These are phyloP conservation scores for Hygrophorus russula DNA, from an alignment of 768 basidiomycete species.

Conservation along the genomic window DNA sequence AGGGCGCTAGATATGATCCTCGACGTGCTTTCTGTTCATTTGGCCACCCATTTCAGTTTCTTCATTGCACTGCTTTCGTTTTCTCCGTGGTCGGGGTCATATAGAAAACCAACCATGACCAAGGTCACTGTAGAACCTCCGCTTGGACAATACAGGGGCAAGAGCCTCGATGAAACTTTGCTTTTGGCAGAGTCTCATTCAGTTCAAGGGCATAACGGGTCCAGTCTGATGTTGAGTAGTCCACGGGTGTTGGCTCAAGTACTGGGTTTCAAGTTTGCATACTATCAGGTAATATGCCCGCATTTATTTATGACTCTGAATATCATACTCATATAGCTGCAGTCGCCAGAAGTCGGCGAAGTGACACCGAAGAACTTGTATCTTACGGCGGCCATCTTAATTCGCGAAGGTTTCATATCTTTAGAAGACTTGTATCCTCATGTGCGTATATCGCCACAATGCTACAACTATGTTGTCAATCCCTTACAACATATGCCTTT, in stretches of 20 bases:
- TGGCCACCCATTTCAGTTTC: slow-evolving; percentile 77
- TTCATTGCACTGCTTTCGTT: slow-evolving; percentile 78
- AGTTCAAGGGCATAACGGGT: slow-evolving; percentile 4
- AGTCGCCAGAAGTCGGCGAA: slow-evolving; percentile 53
- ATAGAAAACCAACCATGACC: slow-evolving; percentile 20
- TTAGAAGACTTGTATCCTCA: slow-evolving; percentile 90
- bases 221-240: slow-evolving; percentile 18
- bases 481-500: slow-evolving; percentile 9
- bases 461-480: background rate
- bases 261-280: slow-evolving; percentile 93
- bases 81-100: slow-evolving; percentile 78
- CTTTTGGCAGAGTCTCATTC: slow-evolving; percentile 35
- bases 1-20: slow-evolving; percentile 88
- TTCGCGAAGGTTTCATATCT: slow-evolving; percentile 81
- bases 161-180: slow-evolving; percentile 59
- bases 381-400: slow-evolving; percentile 74
- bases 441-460: slow-evolving; percentile 33
- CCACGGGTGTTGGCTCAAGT: slow-evolving; percentile 77
- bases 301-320: background rate
- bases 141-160: slow-evolving; percentile 38
- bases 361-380: slow-evolving; percentile 61
- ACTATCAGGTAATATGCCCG: slow-evolving; percentile 65
- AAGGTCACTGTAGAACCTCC: slow-evolving; percentile 25
- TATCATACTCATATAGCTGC: slow-evolving; percentile 12
- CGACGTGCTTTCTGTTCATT: slow-evolving; percentile 77